phyloP scores from a whole-genome alignment of 1,284 basidiomycete species.

The Ustilago nuda region DNA sequence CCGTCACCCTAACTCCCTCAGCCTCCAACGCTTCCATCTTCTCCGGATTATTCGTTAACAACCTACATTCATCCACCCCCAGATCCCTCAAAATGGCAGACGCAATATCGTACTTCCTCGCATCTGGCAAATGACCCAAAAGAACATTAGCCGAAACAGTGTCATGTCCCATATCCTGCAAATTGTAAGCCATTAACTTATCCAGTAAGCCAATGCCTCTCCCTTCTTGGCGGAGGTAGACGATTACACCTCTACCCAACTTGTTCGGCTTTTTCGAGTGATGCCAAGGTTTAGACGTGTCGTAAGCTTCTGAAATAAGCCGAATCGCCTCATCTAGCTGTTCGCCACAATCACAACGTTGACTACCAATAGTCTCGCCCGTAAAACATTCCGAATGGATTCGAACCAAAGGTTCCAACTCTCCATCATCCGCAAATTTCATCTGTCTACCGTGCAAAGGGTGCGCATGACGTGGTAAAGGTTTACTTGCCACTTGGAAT shows the following conservation, averaged over 20 bases:
- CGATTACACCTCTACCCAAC: conserved; percentile 79
- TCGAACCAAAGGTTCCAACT: conserved; percentile 82
- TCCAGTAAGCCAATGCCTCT: conserved; percentile 95
- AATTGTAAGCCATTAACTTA: conserved; percentile 97
- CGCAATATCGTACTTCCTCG: conserved; percentile 91
- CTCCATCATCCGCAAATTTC: conserved; percentile 12
- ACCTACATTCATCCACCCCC: conserved; percentile 77
- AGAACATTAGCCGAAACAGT: conserved; percentile 96
- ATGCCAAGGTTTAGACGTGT: conserved; percentile 68
- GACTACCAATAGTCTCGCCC: conserved; percentile 96
- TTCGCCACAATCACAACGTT: conserved; percentile 99
- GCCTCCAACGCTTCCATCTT: conserved; percentile 88
- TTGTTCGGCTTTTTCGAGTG: not conserved
- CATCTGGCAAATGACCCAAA: conserved; percentile 93
- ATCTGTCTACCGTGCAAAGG: not conserved
- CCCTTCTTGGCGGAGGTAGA: conserved; percentile 98
- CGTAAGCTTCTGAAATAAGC: conserved; percentile 75
- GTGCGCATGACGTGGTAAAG: conserved; percentile 69
- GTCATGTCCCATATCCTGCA: conserved; percentile 97
- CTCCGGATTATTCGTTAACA: conserved; percentile 98
- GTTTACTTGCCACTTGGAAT: conserved; percentile 73
- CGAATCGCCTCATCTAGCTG: conserved; percentile 96
- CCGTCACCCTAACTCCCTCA: conserved; percentile 83
- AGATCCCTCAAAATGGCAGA: conserved; percentile 89
- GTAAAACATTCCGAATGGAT: conserved; percentile 99